Conservation (phyloP, 2,329 filamentous ascomycete species). For the Trichoderma sp. region DNA sequence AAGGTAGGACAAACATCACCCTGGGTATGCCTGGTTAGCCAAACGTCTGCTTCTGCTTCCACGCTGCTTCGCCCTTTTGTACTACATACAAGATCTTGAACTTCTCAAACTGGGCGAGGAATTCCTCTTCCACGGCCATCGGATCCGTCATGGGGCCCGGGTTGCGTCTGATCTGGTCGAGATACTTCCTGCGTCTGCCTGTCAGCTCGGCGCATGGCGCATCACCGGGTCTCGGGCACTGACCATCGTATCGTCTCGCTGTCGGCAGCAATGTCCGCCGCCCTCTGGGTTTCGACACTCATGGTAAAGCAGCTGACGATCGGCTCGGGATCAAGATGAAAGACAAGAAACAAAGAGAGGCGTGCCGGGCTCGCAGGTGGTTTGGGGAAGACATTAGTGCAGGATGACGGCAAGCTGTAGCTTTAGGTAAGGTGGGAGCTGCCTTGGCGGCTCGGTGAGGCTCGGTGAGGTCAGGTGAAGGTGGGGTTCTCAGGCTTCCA, state of each 20-base stretch:
- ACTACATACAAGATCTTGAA: constrained; percentile 72
- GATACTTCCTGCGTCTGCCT: constrained; percentile 66
- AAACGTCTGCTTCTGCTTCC: not conserved
- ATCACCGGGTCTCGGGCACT: constrained; percentile 21
- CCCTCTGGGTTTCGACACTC: constrained; percentile 31
- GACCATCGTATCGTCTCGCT: constrained; percentile 42
- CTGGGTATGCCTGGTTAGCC: constrained; percentile 37
- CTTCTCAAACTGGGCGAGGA: constrained; percentile 60
- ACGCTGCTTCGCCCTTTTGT: constrained; percentile 1
- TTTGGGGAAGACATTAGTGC: constrained; percentile 1
- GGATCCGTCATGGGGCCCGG: constrained; percentile 80
- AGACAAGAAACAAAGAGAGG: too few relatives aligned
- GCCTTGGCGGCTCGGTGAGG: constrained; percentile 29
- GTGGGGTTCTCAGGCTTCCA: constrained; percentile 34
- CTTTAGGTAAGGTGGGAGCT: constrained; percentile 14
- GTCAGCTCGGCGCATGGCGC: constrained; percentile 22
- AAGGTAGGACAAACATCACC: constrained; percentile 49
- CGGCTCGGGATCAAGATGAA: too few relatives aligned
- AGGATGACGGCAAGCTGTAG: not conserved
- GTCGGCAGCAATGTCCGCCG: constrained; percentile 19
- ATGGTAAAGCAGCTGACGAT: constrained; percentile 27
- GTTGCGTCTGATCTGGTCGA: constrained; percentile 77
- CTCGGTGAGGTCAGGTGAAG: constrained; percentile 39
- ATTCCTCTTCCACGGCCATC: constrained; percentile 54
- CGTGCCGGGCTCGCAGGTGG: not conserved